Conservation (phyloP, 441 rosid species). For the Hypseocharis bilobata region DNA sequence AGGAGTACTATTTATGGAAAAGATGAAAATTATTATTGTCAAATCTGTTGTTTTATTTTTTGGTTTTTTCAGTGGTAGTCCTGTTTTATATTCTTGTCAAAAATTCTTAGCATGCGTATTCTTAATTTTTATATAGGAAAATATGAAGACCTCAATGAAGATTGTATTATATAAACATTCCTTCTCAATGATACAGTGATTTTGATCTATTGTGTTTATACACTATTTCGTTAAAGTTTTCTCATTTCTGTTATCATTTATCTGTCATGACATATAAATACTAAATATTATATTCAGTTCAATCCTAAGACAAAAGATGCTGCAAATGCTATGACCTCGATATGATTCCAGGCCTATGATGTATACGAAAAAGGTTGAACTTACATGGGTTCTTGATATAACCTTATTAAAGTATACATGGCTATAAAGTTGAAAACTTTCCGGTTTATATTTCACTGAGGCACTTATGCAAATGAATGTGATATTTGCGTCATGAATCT, state of each 20-base stretch:
- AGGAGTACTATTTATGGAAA: not conserved
- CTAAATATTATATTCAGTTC: not conserved
- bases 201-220: not conserved
- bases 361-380: not conserved
- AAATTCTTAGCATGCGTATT: no score
- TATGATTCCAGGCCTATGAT: not conserved
- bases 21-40: not conserved
- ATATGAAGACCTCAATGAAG: no score
- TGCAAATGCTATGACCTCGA: not conserved
- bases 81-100: not conserved
- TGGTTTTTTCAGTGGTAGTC: not conserved
- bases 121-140: no score
- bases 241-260: not conserved
- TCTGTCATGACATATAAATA: not conserved
- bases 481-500: no score
- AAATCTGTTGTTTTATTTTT: not conserved
- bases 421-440: not conserved
- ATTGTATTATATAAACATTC: not conserved
- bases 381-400: not conserved
- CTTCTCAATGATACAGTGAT: not conserved
- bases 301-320: not conserved
- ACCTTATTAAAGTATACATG: no score
- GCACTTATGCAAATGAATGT: no score
- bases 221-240: not conserved
- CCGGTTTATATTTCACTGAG: no score